Base-by-base conservation (phyloP, 257 asterid genomes). In the Penstemon newberryi region DNA sequence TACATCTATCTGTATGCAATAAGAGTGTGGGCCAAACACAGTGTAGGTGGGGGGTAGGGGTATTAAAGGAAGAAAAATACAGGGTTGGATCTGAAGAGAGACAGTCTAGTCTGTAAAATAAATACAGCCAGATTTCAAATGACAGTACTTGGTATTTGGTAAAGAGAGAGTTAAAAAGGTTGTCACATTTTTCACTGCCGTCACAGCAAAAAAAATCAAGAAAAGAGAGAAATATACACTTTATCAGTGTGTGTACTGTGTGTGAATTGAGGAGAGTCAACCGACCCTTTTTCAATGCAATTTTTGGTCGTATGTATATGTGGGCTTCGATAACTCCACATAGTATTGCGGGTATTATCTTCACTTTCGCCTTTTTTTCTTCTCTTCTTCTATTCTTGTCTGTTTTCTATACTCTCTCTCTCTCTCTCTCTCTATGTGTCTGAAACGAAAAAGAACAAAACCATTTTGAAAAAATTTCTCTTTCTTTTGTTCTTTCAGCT, bases 241-340 rank as follows among this genome's bases (percentile, higher is more conserved):
- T 52, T n/a, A 50, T 49, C 12, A 40, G 49, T 49, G 63, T 70
- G 63, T 18, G 73, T 65, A 12, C 13, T 47, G 4, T 33, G 8
- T 25, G 45, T 12, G 52, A 66, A 60, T 25, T 25, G 33, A 25
- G 33, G 33, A 79, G 77, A 77, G 85, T 82, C 87, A 82, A 82
- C 85, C 77, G 51, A 74, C 64, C 71, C 66, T 60, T 80, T 73
- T 74, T 60, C 56, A 73, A 62, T 71, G 66, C 58, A 25, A 25
- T 42, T 63, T 68, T 58, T 72, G 63, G 77, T 66, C 11, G 66
- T 77, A 70, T 72, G 78, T 67, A 58, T 78, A 70, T 83, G 86
- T 75, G 83, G 86, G 82, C 76, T 78, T 78, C 75, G 66, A 76
- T 52, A 15, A 76, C 75, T 81, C 86, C 86, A 84, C 81, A 81